These are phyloP conservation scores for Neurospora tetraspora DNA, from an alignment of 495 filamentous ascomycete species.

Conservation along the genomic window DNA sequence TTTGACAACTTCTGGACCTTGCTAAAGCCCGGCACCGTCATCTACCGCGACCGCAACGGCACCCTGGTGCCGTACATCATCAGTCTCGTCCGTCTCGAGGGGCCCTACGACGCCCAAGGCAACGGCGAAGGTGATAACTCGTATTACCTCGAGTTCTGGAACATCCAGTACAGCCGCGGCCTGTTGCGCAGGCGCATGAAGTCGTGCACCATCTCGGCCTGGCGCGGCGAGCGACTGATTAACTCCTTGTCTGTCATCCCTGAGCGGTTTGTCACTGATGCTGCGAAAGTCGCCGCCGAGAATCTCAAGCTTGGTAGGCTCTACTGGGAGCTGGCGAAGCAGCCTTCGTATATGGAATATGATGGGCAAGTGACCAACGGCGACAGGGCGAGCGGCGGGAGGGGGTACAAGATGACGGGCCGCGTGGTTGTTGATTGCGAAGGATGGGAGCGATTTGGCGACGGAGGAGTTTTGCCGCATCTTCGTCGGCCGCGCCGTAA, in stretches of 20 bases:
- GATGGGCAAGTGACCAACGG: conserved; percentile 19
- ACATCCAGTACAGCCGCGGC: conserved; percentile 17
- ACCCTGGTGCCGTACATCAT: conserved; percentile 24
- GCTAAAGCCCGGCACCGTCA: conserved; percentile 26
- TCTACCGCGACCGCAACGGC: conserved; percentile 22
- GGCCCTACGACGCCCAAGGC: not conserved
- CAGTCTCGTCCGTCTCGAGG: conserved; percentile 7
- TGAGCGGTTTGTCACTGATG: conserved; percentile 21
- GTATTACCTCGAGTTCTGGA: conserved; percentile 24
- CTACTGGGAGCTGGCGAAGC: conserved; percentile 29
- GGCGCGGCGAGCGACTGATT: conserved; percentile 27
- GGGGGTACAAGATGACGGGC: conserved; percentile 17
- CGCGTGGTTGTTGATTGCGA: conserved; percentile 30
- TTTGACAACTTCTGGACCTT: conserved; percentile 28
- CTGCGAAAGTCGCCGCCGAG: conserved; percentile 11
- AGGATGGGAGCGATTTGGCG: conserved; percentile 17
- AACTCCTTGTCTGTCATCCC: conserved; percentile 23
- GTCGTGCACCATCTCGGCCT: conserved; percentile 15
- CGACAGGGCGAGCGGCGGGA: conserved; percentile 1
- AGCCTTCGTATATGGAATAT: conserved; percentile 27
- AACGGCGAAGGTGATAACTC: not conserved
- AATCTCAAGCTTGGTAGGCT: conserved; percentile 22
- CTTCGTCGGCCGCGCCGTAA: not conserved
- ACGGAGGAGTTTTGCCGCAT: conserved; percentile 3
- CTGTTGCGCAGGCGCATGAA: conserved; percentile 22